A percentile compares a stretch with the other conserved stretches of the same genome.
Conservation (phyloP, 208 protist genomes). For the Endotrypanum monterogeii region DNA sequence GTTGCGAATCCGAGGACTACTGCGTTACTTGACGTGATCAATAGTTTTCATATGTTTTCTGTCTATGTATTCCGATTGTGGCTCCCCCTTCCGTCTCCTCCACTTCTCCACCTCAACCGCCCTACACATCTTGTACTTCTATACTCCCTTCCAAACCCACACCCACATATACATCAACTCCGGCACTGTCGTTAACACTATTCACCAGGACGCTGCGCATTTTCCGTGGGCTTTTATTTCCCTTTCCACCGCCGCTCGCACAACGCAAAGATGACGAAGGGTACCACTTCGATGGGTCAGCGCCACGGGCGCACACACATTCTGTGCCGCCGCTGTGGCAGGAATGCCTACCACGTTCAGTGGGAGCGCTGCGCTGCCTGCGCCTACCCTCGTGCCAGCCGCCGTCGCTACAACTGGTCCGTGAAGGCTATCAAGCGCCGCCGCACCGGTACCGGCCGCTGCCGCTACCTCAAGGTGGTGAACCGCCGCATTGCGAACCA, state of each 20-base stretch:
- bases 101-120: not conserved
- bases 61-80: not conserved
- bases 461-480: constrained; percentile 97
- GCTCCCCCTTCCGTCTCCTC: not conserved
- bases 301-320: constrained; percentile 96
- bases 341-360: constrained; percentile 97
- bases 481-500: constrained; percentile 97
- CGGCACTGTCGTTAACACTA: not conserved
- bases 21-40: not conserved
- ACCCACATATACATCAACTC: too few species aligned
- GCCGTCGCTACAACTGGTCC: constrained; percentile 97
- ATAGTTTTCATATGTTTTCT: not conserved
- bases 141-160: too few species aligned
- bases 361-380: constrained; percentile 98
- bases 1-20: not conserved
- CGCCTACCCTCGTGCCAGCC: constrained; percentile 96
- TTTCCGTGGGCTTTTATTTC: not conserved
- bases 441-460: constrained; percentile 98
- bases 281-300: constrained; percentile 91
- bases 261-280: constrained; percentile 78
- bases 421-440: constrained; percentile 98
- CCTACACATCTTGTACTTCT: not conserved
- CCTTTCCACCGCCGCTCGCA: not conserved
- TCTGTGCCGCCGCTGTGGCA: constrained; percentile 97
- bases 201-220: not conserved